A percentile compares a stretch with the other conserved stretches of the same genome.
phyloP scores from a whole-genome alignment of 177 flowering plant genomes.

The Tripterygium wilfordii region DNA sequence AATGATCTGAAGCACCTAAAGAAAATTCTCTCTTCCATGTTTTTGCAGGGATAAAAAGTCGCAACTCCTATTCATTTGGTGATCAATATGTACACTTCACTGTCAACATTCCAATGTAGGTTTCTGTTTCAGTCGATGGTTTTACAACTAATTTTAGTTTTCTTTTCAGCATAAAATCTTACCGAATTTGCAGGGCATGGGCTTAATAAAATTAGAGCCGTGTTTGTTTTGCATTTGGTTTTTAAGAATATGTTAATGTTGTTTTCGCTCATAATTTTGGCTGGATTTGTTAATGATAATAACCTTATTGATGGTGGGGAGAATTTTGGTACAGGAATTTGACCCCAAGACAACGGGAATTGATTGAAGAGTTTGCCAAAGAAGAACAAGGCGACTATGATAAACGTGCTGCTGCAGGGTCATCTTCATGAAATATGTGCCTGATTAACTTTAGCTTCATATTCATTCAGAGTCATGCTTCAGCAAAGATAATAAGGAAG shows the following conservation, averaged over 20 bases:
- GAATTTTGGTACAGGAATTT: conserved; percentile 70
- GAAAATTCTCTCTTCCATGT: background rate
- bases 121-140: conserved; percentile 2
- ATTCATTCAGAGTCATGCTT: too few relatives aligned
- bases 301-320: too few relatives aligned
- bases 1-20: background rate
- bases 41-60: conserved; percentile 64
- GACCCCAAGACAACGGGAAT: conserved; percentile 61
- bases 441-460: too few relatives aligned
- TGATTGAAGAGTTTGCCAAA: conserved; percentile 81
- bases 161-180: too few relatives aligned
- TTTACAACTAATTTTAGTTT: background rate
- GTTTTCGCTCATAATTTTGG: too few relatives aligned
- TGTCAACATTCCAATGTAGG: conserved; percentile 86
- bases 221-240: too few relatives aligned
- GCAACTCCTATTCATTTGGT: conserved; percentile 53
- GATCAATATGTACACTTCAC: conserved; percentile 90
- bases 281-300: too few relatives aligned
- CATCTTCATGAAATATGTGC: conserved; percentile 50
- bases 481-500: background rate
- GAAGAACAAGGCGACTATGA: conserved; percentile 73
- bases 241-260: too few relatives aligned
- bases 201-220: too few relatives aligned
- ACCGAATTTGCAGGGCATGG: too few relatives aligned
- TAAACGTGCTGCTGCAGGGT: conserved; percentile 51